phyloP scores from a whole-genome alignment of 768 basidiomycete genomes.

The Kwoniella europaea region DNA sequence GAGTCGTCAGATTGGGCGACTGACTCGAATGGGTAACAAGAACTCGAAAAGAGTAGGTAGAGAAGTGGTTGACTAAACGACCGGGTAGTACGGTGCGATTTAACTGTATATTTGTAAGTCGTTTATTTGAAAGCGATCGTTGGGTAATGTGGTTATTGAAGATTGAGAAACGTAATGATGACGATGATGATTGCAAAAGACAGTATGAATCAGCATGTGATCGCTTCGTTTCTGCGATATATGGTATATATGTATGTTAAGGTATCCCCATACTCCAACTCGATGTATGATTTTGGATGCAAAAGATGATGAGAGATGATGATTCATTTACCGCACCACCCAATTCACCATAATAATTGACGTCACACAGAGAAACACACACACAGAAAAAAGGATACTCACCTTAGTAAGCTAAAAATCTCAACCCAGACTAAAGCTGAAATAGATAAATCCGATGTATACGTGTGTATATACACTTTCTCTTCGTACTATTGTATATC shows the following conservation, averaged over 20 bases:
- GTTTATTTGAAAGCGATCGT: background rate
- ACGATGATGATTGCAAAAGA: background rate
- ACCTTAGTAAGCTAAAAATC: conserved; percentile 9
- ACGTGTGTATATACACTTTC: background rate
- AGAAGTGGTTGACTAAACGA: no score
- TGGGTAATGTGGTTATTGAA: background rate
- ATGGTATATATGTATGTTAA: background rate
- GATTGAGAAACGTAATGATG: conserved; percentile 4
- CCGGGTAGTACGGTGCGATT: background rate
- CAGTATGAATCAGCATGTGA: conserved; percentile 4
- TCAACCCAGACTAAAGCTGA: background rate
- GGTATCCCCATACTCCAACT: background rate
- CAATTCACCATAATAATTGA: background rate
- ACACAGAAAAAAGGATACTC: conserved; percentile 4
- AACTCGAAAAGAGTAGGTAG: no score
- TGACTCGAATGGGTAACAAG: background rate
- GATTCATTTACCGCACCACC: background rate
- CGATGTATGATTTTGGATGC: background rate
- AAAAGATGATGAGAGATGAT: background rate
- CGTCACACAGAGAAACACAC: background rate
- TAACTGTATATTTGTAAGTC: background rate
- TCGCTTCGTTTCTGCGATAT: background rate
- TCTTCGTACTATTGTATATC: background rate
- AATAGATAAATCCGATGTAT: background rate
- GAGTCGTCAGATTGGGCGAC: conserved; percentile 5